phyloP scores from a whole-genome alignment of 352 stramenopile species.

The Phytophthora europaea region DNA sequence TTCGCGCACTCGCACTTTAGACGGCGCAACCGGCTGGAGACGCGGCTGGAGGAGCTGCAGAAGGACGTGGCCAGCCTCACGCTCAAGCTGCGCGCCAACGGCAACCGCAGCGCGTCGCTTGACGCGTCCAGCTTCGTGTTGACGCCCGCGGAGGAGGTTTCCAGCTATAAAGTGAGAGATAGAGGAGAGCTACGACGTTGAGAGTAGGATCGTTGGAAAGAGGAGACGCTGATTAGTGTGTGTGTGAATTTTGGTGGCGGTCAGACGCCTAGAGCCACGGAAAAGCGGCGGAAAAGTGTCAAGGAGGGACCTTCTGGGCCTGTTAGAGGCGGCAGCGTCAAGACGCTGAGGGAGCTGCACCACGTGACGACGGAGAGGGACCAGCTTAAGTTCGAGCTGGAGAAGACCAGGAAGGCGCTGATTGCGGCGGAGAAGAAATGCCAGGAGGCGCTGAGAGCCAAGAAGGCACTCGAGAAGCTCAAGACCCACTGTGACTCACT shows the following conservation, averaged over 20 bases:
- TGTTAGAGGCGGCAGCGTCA: slow-evolving; percentile 30
- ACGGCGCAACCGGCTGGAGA: slow-evolving; percentile 70
- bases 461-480: slow-evolving; percentile 74
- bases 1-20: slow-evolving; percentile 56
- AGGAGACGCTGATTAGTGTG: slow-evolving; percentile 9
- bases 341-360: slow-evolving; percentile 65
- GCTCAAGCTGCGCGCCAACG: slow-evolving; percentile 58
- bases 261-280: slow-evolving; percentile 19
- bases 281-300: slow-evolving; percentile 17
- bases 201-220: not conserved
- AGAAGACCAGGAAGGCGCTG: slow-evolving; percentile 65
- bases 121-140: slow-evolving; percentile 37
- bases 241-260: slow-evolving; percentile 9
- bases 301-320: slow-evolving; percentile 37
- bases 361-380: slow-evolving; percentile 77
- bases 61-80: slow-evolving; percentile 82
- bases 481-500: slow-evolving; percentile 80
- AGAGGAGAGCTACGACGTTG: slow-evolving; percentile 1
- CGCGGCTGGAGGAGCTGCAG: slow-evolving; percentile 77
- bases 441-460: slow-evolving; percentile 56
- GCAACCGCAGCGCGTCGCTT: slow-evolving; percentile 48
- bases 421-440: slow-evolving; percentile 55
- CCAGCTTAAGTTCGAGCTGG: slow-evolving; percentile 80
- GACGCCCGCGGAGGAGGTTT: slow-evolving; percentile 12
- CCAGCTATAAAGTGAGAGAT: slow-evolving; percentile 15